Evolutionary conservation across 148 eudicot species (phyloP), one percentile per base, ranked within the genome.

Genomic region (Agrostemma githago): DNA sequence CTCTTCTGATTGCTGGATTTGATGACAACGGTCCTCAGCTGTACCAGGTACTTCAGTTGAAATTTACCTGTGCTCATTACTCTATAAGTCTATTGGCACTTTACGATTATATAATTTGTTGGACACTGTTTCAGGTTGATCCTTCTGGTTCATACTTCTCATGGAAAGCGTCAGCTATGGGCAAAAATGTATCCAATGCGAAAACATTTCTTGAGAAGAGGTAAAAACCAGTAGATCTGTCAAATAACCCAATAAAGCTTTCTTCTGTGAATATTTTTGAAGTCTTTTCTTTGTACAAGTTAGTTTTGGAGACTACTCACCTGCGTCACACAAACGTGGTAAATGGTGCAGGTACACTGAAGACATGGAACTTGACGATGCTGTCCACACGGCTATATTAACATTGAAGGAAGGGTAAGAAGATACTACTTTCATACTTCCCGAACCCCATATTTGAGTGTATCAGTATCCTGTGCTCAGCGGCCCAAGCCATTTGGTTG

Each of bases 121-220:
- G 11, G 9, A 16, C 64, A 2, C 39, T 70, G 16, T 74, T 75
- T 57, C 69, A 95, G 99, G 97, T 95, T 73, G 99, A 95, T 78
- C 97, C 99, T 51, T 95, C 99, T 58, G 99, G 99, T 74, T 95
- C 99, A n/a, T 95, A 95, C 78, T 95, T 95, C 75, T 92, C 99
- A 44, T 95, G 99, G 99, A 95, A 95, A 83, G 99, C 99, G 68
- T 95, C 99, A 58, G 99, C 99, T 5, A 92, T 95, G 99, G 99
- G 99, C 26, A 95, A 95, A 76, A 95, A 95, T 82, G 99, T 92
- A 20, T 95, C 99, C 42, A 95, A 95, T 81, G 99, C 99, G 5
- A 95, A 95, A 82, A 89, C 99, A 66, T 95, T 95, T 83, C 99
- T 95, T 77, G 99, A 95, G 82, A 95, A 95, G 83, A 92, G 99